phyloP scores from a whole-genome alignment of 768 basidiomycete species.

The Gloeostereum incarnatum region DNA sequence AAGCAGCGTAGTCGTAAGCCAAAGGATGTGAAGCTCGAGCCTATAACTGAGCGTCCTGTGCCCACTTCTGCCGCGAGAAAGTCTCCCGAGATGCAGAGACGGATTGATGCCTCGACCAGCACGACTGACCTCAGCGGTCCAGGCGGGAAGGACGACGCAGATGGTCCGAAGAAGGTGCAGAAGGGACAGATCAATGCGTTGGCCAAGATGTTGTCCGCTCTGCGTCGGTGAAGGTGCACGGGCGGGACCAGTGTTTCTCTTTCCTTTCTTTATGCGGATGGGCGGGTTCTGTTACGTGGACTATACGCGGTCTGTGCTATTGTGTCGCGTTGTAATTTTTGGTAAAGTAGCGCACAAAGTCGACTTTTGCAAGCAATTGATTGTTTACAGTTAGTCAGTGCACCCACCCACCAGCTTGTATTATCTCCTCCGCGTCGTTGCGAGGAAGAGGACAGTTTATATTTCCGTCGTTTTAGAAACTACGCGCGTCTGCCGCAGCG shows the following conservation, averaged over 20 bases:
- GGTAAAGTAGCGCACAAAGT: slow-evolving; percentile 7
- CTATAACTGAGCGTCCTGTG: slow-evolving; percentile 62
- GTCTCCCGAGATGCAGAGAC: slow-evolving; percentile 37
- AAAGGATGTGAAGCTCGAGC: slow-evolving; percentile 61
- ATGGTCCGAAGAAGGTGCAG: slow-evolving; percentile 65
- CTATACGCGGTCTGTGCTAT: not conserved
- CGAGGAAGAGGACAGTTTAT: too few species aligned
- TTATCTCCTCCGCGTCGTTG: too few species aligned
- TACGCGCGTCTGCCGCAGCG: slow-evolving; percentile 2
- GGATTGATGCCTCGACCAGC: slow-evolving; percentile 59
- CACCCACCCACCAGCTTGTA: too few species aligned
- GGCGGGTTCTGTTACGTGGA: not conserved
- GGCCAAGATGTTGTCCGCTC: slow-evolving; percentile 85
- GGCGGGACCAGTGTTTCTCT: not conserved
- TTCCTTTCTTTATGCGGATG: not conserved
- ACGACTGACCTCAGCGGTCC: slow-evolving; percentile 56
- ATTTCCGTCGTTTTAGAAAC: too few species aligned
- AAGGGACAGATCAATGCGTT: slow-evolving; percentile 85
- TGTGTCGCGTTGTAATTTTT: slow-evolving; percentile 3
- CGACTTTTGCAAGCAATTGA: slow-evolving; percentile 1
- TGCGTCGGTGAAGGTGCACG: slow-evolving; percentile 43
- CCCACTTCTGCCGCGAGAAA: slow-evolving; percentile 24
- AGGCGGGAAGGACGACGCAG: slow-evolving; percentile 31
- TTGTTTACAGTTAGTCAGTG: not conserved
- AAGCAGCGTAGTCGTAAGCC: slow-evolving; percentile 61